Percentiles rank a stretch among this genome's conserved stretches.
phyloP scores from a whole-genome alignment of 345 rosid genomes.

The Lumnitzera racemosa region DNA sequence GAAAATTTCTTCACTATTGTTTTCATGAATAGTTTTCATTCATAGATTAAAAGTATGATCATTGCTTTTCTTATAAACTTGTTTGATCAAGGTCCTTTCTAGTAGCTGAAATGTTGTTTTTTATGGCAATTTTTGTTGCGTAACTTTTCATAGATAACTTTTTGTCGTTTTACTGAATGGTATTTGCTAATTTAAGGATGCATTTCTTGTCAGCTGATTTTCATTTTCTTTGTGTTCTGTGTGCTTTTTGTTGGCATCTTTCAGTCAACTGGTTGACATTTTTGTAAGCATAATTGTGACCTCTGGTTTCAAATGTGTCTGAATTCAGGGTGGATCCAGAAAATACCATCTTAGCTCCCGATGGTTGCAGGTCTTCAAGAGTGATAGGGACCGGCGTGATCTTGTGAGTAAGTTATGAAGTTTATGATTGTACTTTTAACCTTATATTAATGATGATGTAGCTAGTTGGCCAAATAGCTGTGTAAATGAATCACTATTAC shows the following conservation, averaged over 20 bases:
- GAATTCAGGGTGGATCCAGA: slow-evolving; percentile 84
- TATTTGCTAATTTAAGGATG: too few species aligned
- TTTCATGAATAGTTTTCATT: too few species aligned
- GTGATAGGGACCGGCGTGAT: slow-evolving; percentile 91
- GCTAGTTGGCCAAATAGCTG: background rate
- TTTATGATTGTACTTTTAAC: background rate
- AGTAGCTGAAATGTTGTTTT: too few species aligned
- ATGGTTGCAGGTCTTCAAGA: slow-evolving; percentile 89
- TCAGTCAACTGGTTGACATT: background rate
- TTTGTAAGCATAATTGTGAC: background rate
- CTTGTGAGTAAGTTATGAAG: slow-evolving; percentile 45
- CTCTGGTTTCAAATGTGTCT: slow-evolving; percentile 7
- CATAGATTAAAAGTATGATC: too few species aligned
- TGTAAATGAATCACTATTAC: too few species aligned
- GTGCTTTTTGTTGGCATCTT: background rate
- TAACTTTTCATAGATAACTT: too few species aligned
- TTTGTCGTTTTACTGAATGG: too few species aligned
- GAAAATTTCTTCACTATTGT: too few species aligned
- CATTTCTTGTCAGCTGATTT: too few species aligned
- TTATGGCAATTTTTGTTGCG: too few species aligned
- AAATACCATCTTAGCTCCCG: slow-evolving; percentile 83
- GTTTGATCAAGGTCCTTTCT: too few species aligned
- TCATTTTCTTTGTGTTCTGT: background rate
- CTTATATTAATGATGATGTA: background rate
- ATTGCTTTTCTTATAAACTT: too few species aligned